Conservation (phyloP, 345 rosid genomes). For the Eucalyptus pumila region DNA sequence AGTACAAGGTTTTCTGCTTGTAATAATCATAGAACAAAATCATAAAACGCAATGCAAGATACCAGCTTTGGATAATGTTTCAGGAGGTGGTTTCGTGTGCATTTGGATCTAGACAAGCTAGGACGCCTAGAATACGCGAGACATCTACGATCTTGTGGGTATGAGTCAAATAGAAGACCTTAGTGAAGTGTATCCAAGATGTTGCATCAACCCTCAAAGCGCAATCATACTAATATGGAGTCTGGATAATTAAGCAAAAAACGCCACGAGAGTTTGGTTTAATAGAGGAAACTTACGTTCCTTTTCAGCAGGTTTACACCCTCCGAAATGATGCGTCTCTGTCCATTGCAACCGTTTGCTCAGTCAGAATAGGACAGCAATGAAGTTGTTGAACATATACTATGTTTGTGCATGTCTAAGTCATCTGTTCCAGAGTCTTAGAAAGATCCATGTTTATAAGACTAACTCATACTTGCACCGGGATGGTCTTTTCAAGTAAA, state of each 20-base stretch:
- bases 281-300: conserved; percentile 12
- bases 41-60: background rate
- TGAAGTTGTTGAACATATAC: background rate
- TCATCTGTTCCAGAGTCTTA: background rate
- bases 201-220: background rate
- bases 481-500: background rate
- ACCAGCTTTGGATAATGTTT: background rate
- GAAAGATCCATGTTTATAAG: background rate
- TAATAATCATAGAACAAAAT: background rate
- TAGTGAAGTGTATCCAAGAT: background rate
- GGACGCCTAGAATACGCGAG: background rate
- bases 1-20: background rate
- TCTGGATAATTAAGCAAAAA: background rate
- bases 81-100: background rate
- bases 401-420: background rate
- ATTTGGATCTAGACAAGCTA: background rate
- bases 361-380: background rate
- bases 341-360: background rate
- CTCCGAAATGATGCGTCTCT: conserved; percentile 28
- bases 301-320: conserved; percentile 24
- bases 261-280: background rate
- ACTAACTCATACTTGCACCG: background rate
- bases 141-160: background rate
- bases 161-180: background rate
- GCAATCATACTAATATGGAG: background rate